Base-by-base conservation (phyloP, 495 filamentous ascomycete genomes). In the Sordaria brevicollis region DNA sequence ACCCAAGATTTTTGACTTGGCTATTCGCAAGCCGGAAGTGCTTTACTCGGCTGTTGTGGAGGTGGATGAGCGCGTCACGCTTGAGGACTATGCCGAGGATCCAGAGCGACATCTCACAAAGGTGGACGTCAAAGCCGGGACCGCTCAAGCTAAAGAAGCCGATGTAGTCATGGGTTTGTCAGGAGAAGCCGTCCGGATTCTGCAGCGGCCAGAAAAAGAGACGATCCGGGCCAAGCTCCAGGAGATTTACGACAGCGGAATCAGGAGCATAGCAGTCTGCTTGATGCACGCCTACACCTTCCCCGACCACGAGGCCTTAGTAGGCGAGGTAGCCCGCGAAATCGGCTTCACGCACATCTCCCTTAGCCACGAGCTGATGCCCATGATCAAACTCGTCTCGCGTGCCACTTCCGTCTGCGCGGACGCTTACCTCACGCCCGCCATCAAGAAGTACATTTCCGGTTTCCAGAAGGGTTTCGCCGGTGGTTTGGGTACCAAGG, bases 391-490 rank as follows among this genome's bases (percentile, higher is more conserved):
- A 77, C 81, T 93, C 8, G 90, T 93, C 0, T 91, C 94, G 33
- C 84, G 95, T 68, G 94, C 93, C 13, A 97, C 94, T 10, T 96
- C 92, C 17, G 92, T 95, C 10, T 96, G 93, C 34, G 95, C 94
- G 6, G 95, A 99, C 82, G 95, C 95, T 4, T 99, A 99, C 76
- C 86, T 99, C 5, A 98, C 95, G 2, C 95, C 95, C 0, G 92
- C 93, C 10, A 98, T 99, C 75, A 93, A 93, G 77, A 93, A 94
- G 78, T 99, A 99, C 77, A 96, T 98, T 74, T 85, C 89, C 35
- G 94, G 94, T 3, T 98, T 99, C 73, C 89, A 91, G 67, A 84
- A 84, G 65, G 90, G 91, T 0, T 93, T 94, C 74, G 84, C 83
- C 35, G 89, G 91, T 17, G 90, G 90, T 1, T 77, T 93, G 3